Evolutionary conservation across 2,329 filamentous ascomycete species (phyloP).

Genomic region (Phyllosticta citriasiana): DNA sequence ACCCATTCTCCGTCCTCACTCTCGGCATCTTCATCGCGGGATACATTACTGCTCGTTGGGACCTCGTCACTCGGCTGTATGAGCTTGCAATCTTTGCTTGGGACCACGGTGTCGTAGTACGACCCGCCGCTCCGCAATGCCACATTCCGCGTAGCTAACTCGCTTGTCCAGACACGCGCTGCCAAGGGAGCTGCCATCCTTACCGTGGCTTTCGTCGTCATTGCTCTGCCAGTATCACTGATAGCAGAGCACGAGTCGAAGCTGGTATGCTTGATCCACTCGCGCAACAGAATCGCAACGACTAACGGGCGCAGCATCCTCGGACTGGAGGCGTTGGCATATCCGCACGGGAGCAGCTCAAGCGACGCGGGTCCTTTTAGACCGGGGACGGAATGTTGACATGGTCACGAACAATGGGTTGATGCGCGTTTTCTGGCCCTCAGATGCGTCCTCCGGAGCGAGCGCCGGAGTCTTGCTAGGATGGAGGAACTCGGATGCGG

Average conservation of each 20-base stretch:
- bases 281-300: not conserved
- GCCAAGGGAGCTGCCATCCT: conserved; percentile 77
- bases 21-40: conserved; percentile 98
- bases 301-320: conserved; percentile 56
- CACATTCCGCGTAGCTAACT: not conserved
- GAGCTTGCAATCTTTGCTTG: conserved; percentile 95
- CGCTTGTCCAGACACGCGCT: conserved; percentile 57
- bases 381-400: conserved; percentile 43
- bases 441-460: conserved; percentile 65
- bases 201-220: conserved; percentile 71
- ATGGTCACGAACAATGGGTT: conserved; percentile 67
- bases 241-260: conserved; percentile 72
- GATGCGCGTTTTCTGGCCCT: conserved; percentile 98
- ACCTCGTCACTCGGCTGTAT: conserved; percentile 92
- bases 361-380: conserved; percentile 90
- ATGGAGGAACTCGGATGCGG: conserved; percentile 86
- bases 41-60: conserved; percentile 99
- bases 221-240: conserved; percentile 75
- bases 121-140: conserved; percentile 23
- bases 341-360: conserved; percentile 89
- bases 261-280: conserved; percentile 50
- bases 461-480: conserved; percentile 81
- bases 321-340: conserved; percentile 68
- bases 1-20: conserved; percentile 93
- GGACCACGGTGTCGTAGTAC: conserved; percentile 94